Conservation (phyloP, 805 yeast genomes). For the Kodamaea fukazawae region DNA sequence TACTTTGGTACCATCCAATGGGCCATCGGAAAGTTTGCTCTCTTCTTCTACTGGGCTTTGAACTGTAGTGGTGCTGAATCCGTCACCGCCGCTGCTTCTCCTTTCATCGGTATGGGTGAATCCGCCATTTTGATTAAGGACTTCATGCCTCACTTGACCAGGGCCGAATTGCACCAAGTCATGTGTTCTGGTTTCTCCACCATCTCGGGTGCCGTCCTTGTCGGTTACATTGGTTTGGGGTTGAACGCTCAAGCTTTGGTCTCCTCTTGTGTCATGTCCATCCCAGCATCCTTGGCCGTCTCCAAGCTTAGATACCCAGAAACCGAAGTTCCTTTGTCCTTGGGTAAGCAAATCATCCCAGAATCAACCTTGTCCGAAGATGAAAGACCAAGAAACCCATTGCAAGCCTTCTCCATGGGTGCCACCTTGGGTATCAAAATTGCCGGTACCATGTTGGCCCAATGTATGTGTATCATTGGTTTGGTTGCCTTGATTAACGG, state of each 20-base stretch:
- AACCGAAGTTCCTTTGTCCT: constrained; percentile 51
- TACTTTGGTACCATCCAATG: constrained; percentile 61
- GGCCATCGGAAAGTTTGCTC: constrained; percentile 54
- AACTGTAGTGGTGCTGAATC: constrained; percentile 63
- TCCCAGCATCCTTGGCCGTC: constrained; percentile 61
- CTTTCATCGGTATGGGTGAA: constrained; percentile 66
- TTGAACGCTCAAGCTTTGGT: constrained; percentile 60
- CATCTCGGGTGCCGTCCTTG: constrained; percentile 62
- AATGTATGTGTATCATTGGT: constrained; percentile 60
- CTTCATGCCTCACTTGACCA: constrained; percentile 55
- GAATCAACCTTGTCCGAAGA: constrained; percentile 29
- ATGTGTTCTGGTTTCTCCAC: constrained; percentile 65
- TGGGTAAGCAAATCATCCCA: constrained; percentile 48
- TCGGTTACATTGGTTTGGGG: constrained; percentile 61
- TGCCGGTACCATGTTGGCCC: constrained; percentile 56
- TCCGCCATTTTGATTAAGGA: constrained; percentile 60
- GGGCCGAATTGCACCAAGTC: constrained; percentile 60
- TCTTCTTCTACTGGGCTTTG: constrained; percentile 59
- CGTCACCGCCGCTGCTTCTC: constrained; percentile 64
- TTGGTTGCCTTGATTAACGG: constrained; percentile 56
- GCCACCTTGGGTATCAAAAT: constrained; percentile 56
- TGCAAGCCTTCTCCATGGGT: constrained; percentile 59
- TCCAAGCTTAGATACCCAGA: constrained; percentile 61
- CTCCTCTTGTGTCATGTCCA: constrained; percentile 68
- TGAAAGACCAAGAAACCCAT: constrained; percentile 45